phyloP scores from a whole-genome alignment of 2,329 filamentous ascomycete species.

The Triangularia setosa region DNA sequence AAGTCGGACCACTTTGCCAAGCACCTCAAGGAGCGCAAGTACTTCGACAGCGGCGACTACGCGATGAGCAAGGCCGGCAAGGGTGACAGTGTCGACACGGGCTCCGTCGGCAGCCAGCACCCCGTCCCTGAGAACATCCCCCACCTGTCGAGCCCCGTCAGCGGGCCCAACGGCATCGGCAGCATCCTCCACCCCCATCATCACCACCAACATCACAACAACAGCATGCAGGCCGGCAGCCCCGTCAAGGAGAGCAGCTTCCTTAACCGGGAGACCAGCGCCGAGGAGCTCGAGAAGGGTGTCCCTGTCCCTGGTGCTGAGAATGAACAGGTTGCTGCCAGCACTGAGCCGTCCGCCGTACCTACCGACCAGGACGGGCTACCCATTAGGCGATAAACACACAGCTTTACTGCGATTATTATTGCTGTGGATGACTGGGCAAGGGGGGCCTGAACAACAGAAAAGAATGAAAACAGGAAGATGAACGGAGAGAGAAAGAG shows the following conservation, averaged over 20 bases:
- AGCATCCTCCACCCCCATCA: conserved; percentile 41
- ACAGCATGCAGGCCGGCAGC: conserved; percentile 58
- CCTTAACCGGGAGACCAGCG: conserved; percentile 76
- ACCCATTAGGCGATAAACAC: conserved; percentile 57
- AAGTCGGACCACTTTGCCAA: conserved; percentile 96
- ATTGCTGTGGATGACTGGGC: not conserved
- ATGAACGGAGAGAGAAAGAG: not conserved
- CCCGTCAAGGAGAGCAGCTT: conserved; percentile 90
- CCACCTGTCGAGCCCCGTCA: conserved; percentile 69
- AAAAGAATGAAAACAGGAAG: not conserved
- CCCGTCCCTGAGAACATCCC: conserved; percentile 94
- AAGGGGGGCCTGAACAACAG: not conserved
- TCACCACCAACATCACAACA: conserved; percentile 42
- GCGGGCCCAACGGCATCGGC: conserved; percentile 37
- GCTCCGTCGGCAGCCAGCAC: conserved; percentile 89
- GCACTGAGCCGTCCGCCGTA: not conserved
- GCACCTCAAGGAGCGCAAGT: conserved; percentile 98
- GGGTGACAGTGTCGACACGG: conserved; percentile 88
- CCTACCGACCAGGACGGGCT: conserved; percentile 45
- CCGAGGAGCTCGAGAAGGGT: conserved; percentile 43
- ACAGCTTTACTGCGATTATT: not conserved
- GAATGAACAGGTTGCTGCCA: too few species aligned
- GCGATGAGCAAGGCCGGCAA: conserved; percentile 97
- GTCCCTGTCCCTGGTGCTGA: not conserved
- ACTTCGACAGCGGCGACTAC: conserved; percentile 96